These are phyloP conservation scores for Haberlea rhodopensis DNA, from an alignment of 257 asterid species.

Conservation along the genomic window DNA sequence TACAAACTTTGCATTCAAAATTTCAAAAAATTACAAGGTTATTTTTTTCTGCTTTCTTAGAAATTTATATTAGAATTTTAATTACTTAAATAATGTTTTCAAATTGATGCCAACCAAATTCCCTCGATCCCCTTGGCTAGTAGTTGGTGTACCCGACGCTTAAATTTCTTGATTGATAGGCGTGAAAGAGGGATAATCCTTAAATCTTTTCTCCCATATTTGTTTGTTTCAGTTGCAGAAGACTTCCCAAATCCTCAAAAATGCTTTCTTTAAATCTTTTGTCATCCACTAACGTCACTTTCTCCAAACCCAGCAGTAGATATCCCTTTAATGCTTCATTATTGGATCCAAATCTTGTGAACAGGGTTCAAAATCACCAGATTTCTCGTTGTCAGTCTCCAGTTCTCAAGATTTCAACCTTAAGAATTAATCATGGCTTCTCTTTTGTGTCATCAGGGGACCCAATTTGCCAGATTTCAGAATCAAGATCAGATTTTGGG, in stretches of 20 bases:
- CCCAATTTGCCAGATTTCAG: conserved; percentile 43
- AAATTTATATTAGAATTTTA: too few relatives aligned
- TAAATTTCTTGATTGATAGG: not conserved
- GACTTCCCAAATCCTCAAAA: conserved; percentile 13
- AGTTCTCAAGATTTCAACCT: conserved; percentile 22
- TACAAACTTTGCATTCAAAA: too few relatives aligned
- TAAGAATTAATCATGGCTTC: conserved; percentile 24
- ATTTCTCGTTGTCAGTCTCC: conserved; percentile 19
- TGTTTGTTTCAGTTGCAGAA: conserved; percentile 12
- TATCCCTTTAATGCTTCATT: conserved; percentile 31
- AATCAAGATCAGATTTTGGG: conserved; percentile 47
- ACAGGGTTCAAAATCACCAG: conserved; percentile 29
- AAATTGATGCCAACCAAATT: too few relatives aligned
- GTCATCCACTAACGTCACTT: conserved; percentile 54
- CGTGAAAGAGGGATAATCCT: not conserved
- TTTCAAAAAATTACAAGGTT: too few relatives aligned
- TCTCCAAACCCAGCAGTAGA: conserved; percentile 45
- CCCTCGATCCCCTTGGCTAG: too few relatives aligned
- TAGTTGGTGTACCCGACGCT: not conserved
- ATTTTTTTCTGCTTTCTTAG: too few relatives aligned
- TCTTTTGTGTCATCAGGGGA: conserved; percentile 20
- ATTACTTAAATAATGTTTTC: too few relatives aligned
- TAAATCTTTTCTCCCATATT: not conserved
- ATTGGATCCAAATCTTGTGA: conserved; percentile 41
- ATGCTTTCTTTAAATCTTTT: conserved; percentile 71